Evolutionary conservation across 208 protist species (phyloP).

Genomic region (Strigomonas culicis): DNA sequence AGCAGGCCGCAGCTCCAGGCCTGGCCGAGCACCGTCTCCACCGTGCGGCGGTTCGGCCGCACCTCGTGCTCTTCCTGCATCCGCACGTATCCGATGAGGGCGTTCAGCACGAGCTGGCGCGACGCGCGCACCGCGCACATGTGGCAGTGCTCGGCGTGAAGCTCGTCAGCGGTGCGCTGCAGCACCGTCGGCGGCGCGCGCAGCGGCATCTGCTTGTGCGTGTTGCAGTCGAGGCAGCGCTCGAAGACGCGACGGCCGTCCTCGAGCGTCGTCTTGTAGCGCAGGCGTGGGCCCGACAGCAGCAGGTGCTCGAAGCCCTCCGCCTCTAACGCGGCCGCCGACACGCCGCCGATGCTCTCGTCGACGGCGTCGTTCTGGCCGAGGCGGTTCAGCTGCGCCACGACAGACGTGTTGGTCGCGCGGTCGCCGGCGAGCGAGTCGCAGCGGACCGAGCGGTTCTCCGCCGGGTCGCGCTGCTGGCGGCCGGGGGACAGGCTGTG

Average conservation of each 20-base stretch:
- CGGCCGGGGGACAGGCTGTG: constrained; percentile 27
- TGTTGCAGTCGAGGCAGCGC: constrained; percentile 81
- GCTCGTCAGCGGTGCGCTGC: constrained; percentile 66
- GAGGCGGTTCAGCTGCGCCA: constrained; percentile 18
- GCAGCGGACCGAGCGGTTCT: constrained; percentile 15
- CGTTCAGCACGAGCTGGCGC: constrained; percentile 77
- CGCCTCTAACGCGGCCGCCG: constrained; percentile 14
- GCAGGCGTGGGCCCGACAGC: constrained; percentile 65
- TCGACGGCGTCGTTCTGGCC: constrained; percentile 8
- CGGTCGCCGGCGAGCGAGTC: constrained; percentile 26
- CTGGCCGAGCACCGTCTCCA: constrained; percentile 85
- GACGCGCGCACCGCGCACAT: constrained; percentile 80
- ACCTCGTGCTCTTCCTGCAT: constrained; percentile 65
- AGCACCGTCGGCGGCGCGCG: constrained; percentile 54
- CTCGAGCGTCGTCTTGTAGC: constrained; percentile 60
- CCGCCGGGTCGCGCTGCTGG: not conserved
- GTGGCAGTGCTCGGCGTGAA: constrained; percentile 88
- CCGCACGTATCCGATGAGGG: constrained; percentile 70
- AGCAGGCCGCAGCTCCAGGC: constrained; percentile 89
- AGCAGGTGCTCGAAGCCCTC: constrained; percentile 64
- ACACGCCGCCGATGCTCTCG: constrained; percentile 4
- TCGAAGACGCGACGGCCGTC: constrained; percentile 68
- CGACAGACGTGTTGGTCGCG: constrained; percentile 20
- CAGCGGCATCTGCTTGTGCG: constrained; percentile 82
- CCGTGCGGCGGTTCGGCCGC: constrained; percentile 52